A percentile compares a stretch with the other conserved stretches of the same genome.
phyloP scores from a whole-genome alignment of 495 filamentous ascomycete species.

The Penicillium bialowiezense region DNA sequence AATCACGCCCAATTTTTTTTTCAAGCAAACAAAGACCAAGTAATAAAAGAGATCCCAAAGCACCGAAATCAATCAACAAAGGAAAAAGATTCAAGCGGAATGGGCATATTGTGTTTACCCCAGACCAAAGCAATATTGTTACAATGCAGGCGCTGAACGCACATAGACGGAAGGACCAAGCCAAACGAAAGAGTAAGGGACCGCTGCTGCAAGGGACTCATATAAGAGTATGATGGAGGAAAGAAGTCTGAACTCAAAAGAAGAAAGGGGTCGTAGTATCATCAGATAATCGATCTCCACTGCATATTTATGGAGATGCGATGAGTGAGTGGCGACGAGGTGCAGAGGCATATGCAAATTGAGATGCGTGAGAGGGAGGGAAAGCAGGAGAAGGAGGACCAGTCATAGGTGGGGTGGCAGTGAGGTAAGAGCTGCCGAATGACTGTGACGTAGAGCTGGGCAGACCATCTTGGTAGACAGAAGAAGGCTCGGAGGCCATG shows the following conservation, averaged over 20 bases:
- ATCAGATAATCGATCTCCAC: constrained; percentile 13
- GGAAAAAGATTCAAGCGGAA: constrained; percentile 13
- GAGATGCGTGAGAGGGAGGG: constrained; percentile 22
- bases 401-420: constrained; percentile 34
- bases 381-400: constrained; percentile 42
- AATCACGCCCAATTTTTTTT: constrained; percentile 16
- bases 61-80: constrained; percentile 17
- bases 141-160: constrained; percentile 31
- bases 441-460: constrained; percentile 30
- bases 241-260: constrained; percentile 5
- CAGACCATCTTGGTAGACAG: constrained; percentile 22
- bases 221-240: background rate
- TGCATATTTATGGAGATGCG: constrained; percentile 23
- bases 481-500: constrained; percentile 17
- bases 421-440: constrained; percentile 31
- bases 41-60: constrained; percentile 9
- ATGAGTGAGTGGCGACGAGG: constrained; percentile 31
- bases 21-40: constrained; percentile 7
- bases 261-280: constrained; percentile 14
- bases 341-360: constrained; percentile 29
- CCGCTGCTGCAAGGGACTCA: constrained; percentile 20
- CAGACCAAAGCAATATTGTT: constrained; percentile 21
- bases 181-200: constrained; percentile 4
- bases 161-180: constrained; percentile 8
- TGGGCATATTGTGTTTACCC: constrained; percentile 7